These are phyloP conservation scores for Pharus latifolius DNA, from an alignment of 176 grass and related monocot genomes.

Conservation along the genomic window DNA sequence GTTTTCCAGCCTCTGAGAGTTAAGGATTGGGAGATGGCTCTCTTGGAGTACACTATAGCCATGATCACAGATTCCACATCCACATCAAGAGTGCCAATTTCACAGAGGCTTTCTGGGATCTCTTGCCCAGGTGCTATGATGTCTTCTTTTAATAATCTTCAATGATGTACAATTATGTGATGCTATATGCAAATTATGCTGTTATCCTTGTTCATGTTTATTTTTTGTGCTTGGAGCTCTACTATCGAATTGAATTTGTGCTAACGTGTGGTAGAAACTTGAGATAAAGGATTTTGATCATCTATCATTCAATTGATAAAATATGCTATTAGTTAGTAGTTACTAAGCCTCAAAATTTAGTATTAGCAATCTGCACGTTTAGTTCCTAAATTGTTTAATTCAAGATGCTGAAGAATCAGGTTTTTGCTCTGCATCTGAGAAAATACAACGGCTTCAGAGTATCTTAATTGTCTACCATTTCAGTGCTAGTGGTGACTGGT, in stretches of 20 bases:
- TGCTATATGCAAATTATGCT: no score
- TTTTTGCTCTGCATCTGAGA: no score
- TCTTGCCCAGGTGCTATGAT: constrained; percentile 61
- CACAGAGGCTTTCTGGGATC: constrained; percentile 71
- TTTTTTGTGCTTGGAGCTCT: neutral
- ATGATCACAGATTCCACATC: constrained; percentile 57
- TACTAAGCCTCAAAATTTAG: no score
- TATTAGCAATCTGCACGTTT: neutral
- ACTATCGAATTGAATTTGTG: neutral
- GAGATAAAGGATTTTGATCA: neutral
- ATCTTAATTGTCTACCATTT: neutral
- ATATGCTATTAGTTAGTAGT: neutral
- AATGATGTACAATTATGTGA: neutral
- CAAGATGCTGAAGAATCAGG: no score
- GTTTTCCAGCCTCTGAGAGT: constrained; percentile 57
- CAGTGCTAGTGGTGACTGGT: constrained; percentile 82
- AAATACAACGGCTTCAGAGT: no score
- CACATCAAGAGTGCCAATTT: constrained; percentile 40
- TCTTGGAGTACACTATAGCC: constrained; percentile 73
- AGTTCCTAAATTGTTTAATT: no score
- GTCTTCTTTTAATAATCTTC: neutral
- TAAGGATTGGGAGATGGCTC: constrained; percentile 83
- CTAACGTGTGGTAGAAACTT: neutral
- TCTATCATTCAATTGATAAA: neutral
- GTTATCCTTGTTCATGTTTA: neutral